Evolutionary conservation across 345 rosid species (phyloP), one percentile per base, ranked within the genome.

Genomic region (Lagerstroemia speciosa): DNA sequence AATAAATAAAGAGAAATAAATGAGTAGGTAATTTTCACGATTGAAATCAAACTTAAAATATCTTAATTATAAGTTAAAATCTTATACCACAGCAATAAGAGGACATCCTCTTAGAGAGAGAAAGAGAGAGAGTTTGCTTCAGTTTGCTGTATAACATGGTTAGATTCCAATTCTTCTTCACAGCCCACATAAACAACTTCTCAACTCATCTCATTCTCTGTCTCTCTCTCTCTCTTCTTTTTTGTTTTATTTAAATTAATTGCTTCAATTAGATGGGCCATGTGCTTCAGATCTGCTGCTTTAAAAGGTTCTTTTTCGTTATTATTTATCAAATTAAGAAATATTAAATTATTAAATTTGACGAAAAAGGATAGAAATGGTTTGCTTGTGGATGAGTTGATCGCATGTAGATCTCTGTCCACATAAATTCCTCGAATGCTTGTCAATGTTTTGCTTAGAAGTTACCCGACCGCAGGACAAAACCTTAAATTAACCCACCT

Each of bases 401-500:
- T 40, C 52, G 8, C 14, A 36, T 38, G 68, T 69, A 62, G 67
- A 69, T 61, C 58, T 69, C 16, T 62, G 70, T 67, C 46, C 40
- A 43, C 50, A 73, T 80, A 66, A 75, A 43, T 5, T 75, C 76
- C 73, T 67, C 55, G 40, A 70, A 77, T 80, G 70, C 75, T 82
- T 74, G 79, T 86, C 85, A 74, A 78, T 72, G 78, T 86, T 83
- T 74, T 75, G 24, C 81, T 84, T 86, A 64, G 75, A 82, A 82
- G 81, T 78, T 80, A 86, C 84, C 78, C n/a, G n/a, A n/a, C n/a
- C n/a, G n/a, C n/a, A n/a, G n/a, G n/a, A n/a, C n/a, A n/a, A n/a
- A n/a, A n/a, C n/a, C n/a, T n/a, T n/a, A n/a, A n/a, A n/a, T n/a
- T n/a, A n/a, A n/a, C n/a, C n/a, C n/a, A n/a, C n/a, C n/a, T n/a